These are phyloP conservation scores for Mycosarcoma maydis DNA, from an alignment of 1,284 basidiomycete species.

Conservation along the genomic window DNA sequence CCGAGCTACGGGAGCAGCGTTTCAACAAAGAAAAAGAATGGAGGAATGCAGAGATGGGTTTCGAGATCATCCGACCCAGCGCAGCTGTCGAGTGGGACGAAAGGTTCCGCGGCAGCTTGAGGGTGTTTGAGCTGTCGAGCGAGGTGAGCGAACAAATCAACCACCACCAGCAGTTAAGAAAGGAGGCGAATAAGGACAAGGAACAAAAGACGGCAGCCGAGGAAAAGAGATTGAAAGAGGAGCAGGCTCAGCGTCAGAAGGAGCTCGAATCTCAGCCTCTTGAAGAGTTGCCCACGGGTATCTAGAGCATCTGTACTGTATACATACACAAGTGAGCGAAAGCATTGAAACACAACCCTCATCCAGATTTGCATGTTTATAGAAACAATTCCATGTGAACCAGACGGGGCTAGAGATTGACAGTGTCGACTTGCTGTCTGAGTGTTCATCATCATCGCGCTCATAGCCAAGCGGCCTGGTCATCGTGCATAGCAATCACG, in stretches of 20 bases:
- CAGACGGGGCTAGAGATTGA: too few species aligned
- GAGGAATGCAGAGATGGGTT: conserved; percentile 79
- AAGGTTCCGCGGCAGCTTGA: conserved; percentile 75
- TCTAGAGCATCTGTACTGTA: neutral
- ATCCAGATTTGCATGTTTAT: too few species aligned
- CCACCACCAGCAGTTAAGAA: conserved; percentile 22
- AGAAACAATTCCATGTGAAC: too few species aligned
- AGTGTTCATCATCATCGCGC: too few species aligned
- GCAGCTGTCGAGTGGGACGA: conserved; percentile 79
- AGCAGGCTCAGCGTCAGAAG: conserved; percentile 28
- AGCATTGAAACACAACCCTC: neutral
- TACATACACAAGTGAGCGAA: neutral
- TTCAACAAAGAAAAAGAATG: conserved; percentile 82
- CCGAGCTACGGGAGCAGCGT: conserved; percentile 74
- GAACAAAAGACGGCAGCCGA: conserved; percentile 13
- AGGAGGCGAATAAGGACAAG: conserved; percentile 12
- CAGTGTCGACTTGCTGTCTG: too few species aligned
- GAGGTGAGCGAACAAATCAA: conserved; percentile 35
- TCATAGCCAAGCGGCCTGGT: too few species aligned
- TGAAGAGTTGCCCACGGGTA: conserved; percentile 19
- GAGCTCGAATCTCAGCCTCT: conserved; percentile 38
- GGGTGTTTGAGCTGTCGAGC: conserved; percentile 68
- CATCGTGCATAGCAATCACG: too few species aligned
- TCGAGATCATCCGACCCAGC: conserved; percentile 77
- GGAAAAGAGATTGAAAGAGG: conserved; percentile 20